Evolutionary conservation across 371 early-diverging fungal species (phyloP).

Genomic region (Synchytrium microbalum): DNA sequence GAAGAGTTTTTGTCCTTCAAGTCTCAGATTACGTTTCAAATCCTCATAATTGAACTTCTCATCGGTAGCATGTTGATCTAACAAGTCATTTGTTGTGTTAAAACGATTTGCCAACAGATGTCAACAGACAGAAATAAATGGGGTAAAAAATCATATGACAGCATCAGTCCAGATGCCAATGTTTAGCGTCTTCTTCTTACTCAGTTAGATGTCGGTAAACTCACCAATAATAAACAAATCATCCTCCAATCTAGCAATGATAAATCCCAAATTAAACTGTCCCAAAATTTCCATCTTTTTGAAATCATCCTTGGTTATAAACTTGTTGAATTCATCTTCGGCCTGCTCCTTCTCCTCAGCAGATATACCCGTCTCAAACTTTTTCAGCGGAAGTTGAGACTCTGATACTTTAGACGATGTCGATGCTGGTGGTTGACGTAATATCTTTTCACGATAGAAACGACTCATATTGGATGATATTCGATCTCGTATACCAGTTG

Average conservation of each 20-base stretch:
- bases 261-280: conserved; percentile 98
- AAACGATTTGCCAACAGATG: neutral
- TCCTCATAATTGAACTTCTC: conserved; percentile 96
- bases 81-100: conserved; percentile 2
- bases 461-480: no score
- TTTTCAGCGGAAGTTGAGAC: conserved; percentile 6
- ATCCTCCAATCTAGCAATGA: conserved; percentile 59
- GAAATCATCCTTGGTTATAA: conserved; percentile 79
- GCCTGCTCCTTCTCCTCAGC: conserved; percentile 13
- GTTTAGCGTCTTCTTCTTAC: neutral
- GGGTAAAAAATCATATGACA: neutral
- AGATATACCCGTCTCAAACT: conserved; percentile 13
- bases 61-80: conserved; percentile 66
- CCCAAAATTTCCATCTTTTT: conserved; percentile 78
- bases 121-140: neutral
- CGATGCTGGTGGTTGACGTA: conserved; percentile 3
- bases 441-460: conserved; percentile 1
- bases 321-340: conserved; percentile 36
- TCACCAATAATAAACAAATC: conserved; percentile 96
- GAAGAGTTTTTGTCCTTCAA: conserved; percentile 59
- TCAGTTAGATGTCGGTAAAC: conserved; percentile 56
- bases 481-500: no score
- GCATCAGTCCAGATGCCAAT: neutral
- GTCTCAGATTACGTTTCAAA: conserved; percentile 23
- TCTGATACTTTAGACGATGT: neutral